A percentile compares a stretch with the other conserved stretches of the same genome.
phyloP scores from a whole-genome alignment of 2,329 filamentous ascomycete species.

The Penicillium sp. region DNA sequence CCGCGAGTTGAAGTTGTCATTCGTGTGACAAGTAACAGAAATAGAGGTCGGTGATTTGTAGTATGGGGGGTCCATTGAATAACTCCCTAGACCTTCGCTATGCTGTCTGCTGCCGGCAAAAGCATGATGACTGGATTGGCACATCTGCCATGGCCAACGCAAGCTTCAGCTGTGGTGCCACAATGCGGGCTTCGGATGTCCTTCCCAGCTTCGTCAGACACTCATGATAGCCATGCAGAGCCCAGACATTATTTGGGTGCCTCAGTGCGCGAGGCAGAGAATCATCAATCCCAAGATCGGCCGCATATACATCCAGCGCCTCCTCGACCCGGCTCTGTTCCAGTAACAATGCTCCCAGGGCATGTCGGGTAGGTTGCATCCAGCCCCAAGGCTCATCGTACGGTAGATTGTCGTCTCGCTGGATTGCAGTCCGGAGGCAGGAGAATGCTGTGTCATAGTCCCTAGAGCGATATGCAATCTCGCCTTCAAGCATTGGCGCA shows the following conservation, averaged over 20 bases:
- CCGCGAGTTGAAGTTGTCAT: too few relatives aligned
- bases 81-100: neutral
- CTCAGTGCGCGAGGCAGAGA: constrained; percentile 62
- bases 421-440: constrained; percentile 57
- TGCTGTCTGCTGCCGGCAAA: constrained; percentile 43
- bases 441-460: constrained; percentile 60
- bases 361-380: constrained; percentile 73
- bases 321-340: constrained; percentile 61
- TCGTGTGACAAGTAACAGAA: too few relatives aligned
- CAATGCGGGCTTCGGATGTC: constrained; percentile 45
- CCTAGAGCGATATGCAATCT: constrained; percentile 65
- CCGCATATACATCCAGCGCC: constrained; percentile 57
- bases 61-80: too few relatives aligned
- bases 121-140: constrained; percentile 58
- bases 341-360: constrained; percentile 65
- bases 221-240: constrained; percentile 69
- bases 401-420: constrained; percentile 60
- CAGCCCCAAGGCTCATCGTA: constrained; percentile 77
- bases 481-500: constrained; percentile 65
- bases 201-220: constrained; percentile 59
- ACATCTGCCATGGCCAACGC: constrained; percentile 60
- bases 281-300: constrained; percentile 59
- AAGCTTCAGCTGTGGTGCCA: constrained; percentile 50
- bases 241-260: constrained; percentile 73
- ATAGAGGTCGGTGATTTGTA: too few relatives aligned